Conservation (phyloP, 2,329 filamentous ascomycete species). For the Coniochaeta sp. region DNA sequence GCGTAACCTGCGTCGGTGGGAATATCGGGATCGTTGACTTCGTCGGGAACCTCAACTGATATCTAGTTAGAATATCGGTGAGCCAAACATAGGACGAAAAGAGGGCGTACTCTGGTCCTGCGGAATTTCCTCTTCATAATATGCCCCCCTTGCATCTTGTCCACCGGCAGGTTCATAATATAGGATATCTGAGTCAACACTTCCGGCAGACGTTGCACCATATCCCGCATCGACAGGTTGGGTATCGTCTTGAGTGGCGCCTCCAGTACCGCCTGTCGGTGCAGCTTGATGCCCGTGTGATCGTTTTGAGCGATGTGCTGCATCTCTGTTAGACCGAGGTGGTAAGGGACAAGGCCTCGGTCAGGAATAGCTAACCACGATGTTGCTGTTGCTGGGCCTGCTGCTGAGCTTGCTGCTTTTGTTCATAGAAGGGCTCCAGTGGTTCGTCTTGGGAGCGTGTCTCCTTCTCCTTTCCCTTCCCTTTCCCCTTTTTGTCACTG, state of each 20-base stretch:
- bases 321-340: background rate
- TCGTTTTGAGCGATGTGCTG: background rate
- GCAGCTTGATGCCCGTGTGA: background rate
- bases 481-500: background rate
- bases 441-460: background rate
- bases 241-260: background rate
- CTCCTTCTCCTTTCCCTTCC: background rate
- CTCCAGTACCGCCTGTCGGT: background rate
- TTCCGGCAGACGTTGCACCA: background rate
- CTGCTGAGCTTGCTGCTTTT: background rate
- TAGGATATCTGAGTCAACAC: background rate
- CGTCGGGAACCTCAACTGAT: background rate
- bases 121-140: background rate
- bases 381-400: background rate
- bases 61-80: background rate
- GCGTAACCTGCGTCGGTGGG: background rate
- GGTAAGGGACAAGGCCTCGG: background rate
- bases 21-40: background rate
- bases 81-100: background rate
- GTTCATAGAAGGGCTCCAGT: background rate
- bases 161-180: background rate
- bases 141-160: too few species aligned
- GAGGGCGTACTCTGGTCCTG: background rate
- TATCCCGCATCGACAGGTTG: background rate
- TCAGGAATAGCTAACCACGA: background rate